Conservation (phyloP, 2,329 filamentous ascomycete genomes). For the Alternaria arbusti region DNA sequence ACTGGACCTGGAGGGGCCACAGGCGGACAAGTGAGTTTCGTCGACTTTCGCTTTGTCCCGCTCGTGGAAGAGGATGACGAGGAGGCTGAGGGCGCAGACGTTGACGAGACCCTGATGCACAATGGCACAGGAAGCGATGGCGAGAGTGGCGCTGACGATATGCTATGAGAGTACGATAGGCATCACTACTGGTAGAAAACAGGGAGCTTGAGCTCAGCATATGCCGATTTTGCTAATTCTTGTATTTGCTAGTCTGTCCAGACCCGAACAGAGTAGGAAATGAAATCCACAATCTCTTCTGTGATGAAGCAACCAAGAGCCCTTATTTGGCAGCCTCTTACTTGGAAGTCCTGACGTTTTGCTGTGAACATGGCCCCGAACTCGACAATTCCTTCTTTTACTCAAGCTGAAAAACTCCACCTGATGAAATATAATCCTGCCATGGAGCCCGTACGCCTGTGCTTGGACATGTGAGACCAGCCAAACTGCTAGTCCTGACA, state of each 20-base stretch:
- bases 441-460: background rate
- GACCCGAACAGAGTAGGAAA: background rate
- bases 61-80: constrained; percentile 60
- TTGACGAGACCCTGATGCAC: constrained; percentile 26
- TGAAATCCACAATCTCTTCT: background rate
- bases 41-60: constrained; percentile 84
- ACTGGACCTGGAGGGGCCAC: constrained; percentile 49
- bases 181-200: background rate
- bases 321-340: background rate
- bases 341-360: background rate
- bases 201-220: background rate
- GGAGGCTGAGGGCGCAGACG: constrained; percentile 18
- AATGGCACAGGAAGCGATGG: constrained; percentile 12
- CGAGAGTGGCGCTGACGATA: constrained; percentile 1
- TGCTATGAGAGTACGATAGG: background rate
- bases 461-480: background rate
- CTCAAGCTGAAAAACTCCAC: background rate
- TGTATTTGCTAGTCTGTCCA: background rate
- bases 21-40: constrained; percentile 65
- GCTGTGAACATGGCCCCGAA: background rate
- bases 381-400: background rate
- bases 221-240: background rate
- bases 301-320: background rate
- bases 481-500: background rate
- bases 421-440: background rate